A percentile compares a stretch with the other conserved stretches of the same genome.
phyloP scores from a whole-genome alignment of 2,329 filamentous ascomycete genomes.

The Fusarium sp. region DNA sequence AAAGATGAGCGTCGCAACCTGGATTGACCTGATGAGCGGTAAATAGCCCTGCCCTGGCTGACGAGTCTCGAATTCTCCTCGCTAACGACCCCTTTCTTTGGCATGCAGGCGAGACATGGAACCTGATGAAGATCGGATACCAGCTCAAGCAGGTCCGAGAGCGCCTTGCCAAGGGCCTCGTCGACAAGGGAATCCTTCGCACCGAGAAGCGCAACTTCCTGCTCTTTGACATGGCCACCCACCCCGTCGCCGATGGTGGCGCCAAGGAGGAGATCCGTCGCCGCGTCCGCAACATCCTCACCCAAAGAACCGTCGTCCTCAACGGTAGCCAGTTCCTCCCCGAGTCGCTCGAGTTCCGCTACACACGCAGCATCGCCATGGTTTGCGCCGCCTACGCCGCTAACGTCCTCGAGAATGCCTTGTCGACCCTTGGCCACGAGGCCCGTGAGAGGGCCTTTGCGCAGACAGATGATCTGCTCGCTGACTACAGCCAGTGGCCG shows the following conservation, averaged over 20 bases:
- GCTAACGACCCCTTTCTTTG: conserved; percentile 39
- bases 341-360: conserved; percentile 93
- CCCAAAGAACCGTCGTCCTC: conserved; percentile 92
- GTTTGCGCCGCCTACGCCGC: conserved; percentile 98
- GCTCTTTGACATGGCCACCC: conserved; percentile 99
- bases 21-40: conserved; percentile 99
- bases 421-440: conserved; percentile 93
- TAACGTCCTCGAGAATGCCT: conserved; percentile 97
- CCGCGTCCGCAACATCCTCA: conserved; percentile 91
- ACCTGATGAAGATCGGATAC: conserved; percentile 99
- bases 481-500: conserved; percentile 97
- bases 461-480: conserved; percentile 94
- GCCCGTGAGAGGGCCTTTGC: conserved; percentile 93
- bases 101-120: conserved; percentile 94
- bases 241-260: conserved; percentile 94
- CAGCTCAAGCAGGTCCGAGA: conserved; percentile 99
- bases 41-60: conserved; percentile 44
- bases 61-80: conserved; percentile 18
- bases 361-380: conserved; percentile 92
- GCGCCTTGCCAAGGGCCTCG: conserved; percentile 94
- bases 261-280: conserved; percentile 98
- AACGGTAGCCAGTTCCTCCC: conserved; percentile 89
- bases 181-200: conserved; percentile 97
- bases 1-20: conserved; percentile 99
- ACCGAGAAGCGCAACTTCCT: conserved; percentile 99